Conservation (phyloP, 768 basidiomycete species). For the Paxillus ammoniavirescens region DNA sequence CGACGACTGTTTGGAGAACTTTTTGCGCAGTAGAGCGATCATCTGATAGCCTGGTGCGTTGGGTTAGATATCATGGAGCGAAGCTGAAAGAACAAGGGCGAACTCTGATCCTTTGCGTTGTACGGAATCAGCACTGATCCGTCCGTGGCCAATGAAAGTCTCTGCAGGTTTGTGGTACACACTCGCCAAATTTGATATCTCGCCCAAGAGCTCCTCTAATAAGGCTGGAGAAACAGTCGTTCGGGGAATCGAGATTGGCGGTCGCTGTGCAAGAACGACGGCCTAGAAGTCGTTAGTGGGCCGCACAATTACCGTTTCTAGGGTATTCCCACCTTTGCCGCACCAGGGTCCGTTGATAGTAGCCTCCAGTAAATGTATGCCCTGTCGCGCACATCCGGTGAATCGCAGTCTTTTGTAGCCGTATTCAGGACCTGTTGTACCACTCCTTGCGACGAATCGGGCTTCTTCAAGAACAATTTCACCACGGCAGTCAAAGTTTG, state of each 20-base stretch:
- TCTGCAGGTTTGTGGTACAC: slow-evolving; percentile 97
- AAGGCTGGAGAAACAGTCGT: slow-evolving; percentile 87
- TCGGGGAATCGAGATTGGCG: slow-evolving; percentile 89
- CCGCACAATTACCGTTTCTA: neutral
- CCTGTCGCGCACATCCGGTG: slow-evolving; percentile 92
- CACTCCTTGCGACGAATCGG: slow-evolving; percentile 86
- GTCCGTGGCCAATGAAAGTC: slow-evolving; percentile 91
- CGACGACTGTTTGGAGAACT: slow-evolving; percentile 87
- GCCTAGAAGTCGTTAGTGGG: slow-evolving; percentile 38
- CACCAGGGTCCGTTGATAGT: slow-evolving; percentile 90
- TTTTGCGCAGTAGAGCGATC: slow-evolving; percentile 75
- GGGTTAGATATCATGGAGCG: neutral
- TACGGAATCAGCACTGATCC: slow-evolving; percentile 81
- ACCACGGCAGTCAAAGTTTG: slow-evolving; percentile 93
- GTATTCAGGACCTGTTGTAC: slow-evolving; percentile 92
- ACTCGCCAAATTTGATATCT: slow-evolving; percentile 86
- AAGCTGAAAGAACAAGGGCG: slow-evolving; percentile 23
- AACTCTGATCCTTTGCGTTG: slow-evolving; percentile 62
- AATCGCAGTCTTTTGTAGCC: slow-evolving; percentile 96
- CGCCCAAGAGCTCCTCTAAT: slow-evolving; percentile 87
- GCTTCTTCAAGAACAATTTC: slow-evolving; percentile 94
- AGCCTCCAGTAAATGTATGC: slow-evolving; percentile 99
- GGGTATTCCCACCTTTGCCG: slow-evolving; percentile 72
- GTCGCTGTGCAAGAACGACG: slow-evolving; percentile 88
- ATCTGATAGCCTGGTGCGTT: slow-evolving; percentile 48